A percentile compares a stretch with the other conserved stretches of the same genome.
phyloP scores from a whole-genome alignment of 495 filamentous ascomycete genomes.

The Trypethelium eluteriae region DNA sequence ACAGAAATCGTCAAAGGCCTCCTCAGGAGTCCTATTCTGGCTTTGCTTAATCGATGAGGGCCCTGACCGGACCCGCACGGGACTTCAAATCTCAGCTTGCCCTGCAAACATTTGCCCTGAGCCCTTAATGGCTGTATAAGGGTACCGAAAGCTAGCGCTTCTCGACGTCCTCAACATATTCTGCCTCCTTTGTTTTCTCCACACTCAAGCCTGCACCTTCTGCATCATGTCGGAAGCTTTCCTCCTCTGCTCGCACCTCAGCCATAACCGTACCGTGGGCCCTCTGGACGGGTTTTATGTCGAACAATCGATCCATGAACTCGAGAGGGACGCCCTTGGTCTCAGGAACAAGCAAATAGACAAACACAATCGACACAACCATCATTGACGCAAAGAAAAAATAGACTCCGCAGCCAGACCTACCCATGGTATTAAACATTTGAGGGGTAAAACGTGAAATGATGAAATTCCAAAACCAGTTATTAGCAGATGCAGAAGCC shows the following conservation, averaged over 20 bases:
- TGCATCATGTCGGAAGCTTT: constrained; percentile 46
- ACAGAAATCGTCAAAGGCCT: too few species aligned
- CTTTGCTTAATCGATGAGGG: too few species aligned
- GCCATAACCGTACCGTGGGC: constrained; percentile 47
- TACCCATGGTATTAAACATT: constrained; percentile 63
- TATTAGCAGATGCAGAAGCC: constrained; percentile 59
- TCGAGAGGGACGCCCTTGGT: constrained; percentile 38
- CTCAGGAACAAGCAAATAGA: constrained; percentile 40
- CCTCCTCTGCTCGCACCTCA: constrained; percentile 42
- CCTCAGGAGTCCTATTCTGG: too few species aligned
- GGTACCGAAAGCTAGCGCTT: not conserved
- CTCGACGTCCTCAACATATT: constrained; percentile 29
- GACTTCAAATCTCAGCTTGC: too few species aligned
- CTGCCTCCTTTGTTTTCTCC: constrained; percentile 21
- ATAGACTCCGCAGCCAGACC: constrained; percentile 53
- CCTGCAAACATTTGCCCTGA: too few species aligned
- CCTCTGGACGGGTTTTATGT: constrained; percentile 45
- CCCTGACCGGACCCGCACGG: too few species aligned
- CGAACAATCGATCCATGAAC: constrained; percentile 48
- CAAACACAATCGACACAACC: constrained; percentile 58
- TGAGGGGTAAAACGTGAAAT: constrained; percentile 65
- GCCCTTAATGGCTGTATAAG: too few species aligned
- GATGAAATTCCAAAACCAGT: constrained; percentile 69
- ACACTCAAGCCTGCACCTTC: constrained; percentile 33
- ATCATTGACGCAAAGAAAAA: constrained; percentile 72